These are phyloP conservation scores for Wallacemonas sp. DNA, from an alignment of 208 protist species.

Conservation along the genomic window DNA sequence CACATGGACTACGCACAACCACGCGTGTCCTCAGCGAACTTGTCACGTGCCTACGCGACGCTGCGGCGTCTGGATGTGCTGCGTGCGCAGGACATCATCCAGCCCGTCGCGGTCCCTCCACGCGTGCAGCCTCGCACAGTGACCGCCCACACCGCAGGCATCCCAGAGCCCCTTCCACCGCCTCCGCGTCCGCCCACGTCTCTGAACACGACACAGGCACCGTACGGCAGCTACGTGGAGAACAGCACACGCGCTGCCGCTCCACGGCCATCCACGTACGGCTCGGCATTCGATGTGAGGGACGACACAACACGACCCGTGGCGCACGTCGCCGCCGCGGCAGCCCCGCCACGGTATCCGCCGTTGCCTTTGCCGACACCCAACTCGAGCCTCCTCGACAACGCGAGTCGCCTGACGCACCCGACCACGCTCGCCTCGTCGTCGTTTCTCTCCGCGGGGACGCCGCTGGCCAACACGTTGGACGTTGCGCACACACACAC, in stretches of 20 bases:
- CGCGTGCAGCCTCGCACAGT: too few species aligned
- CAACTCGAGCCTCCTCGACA: not conserved
- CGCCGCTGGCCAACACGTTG: not conserved
- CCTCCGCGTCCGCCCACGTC: too few species aligned
- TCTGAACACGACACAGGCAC: not conserved
- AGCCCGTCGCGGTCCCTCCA: slow-evolving; percentile 22
- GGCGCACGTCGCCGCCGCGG: not conserved
- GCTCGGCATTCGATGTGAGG: too few species aligned
- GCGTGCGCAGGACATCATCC: slow-evolving; percentile 42
- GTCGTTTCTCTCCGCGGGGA: not conserved
- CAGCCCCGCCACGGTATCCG: slow-evolving; percentile 3
- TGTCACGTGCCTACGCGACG: slow-evolving; percentile 69
- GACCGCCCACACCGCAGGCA: too few species aligned
- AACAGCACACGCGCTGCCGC: not conserved
- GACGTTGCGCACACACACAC: not conserved
- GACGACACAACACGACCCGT: not conserved
- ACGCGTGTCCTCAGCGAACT: slow-evolving; percentile 25
- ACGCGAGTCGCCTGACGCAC: slow-evolving; percentile 5
- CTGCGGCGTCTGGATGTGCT: slow-evolving; percentile 63
- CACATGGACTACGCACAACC: slow-evolving; percentile 12
- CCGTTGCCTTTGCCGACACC: not conserved
- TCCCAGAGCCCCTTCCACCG: too few species aligned
- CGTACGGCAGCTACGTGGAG: not conserved
- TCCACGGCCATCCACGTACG: too few species aligned
- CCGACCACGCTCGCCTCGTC: slow-evolving; percentile 12